Evolutionary conservation across 2,329 filamentous ascomycete species (phyloP).

Genomic region (Juglanconis sp.): DNA sequence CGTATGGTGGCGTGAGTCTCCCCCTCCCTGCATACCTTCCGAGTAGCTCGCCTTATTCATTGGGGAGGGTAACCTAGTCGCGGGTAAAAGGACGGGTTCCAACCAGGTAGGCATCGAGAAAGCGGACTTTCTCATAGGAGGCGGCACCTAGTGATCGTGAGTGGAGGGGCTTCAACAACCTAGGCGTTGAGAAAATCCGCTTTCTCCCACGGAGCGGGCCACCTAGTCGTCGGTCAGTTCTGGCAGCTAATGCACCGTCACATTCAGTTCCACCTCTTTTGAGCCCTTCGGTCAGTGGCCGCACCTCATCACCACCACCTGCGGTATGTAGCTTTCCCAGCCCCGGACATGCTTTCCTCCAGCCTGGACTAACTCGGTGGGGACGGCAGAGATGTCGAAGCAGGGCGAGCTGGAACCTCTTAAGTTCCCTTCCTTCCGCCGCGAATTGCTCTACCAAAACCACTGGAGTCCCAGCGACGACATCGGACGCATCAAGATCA

Average conservation of each 20-base stretch:
- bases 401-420: slow-evolving; percentile 60
- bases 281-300: slow-evolving; percentile 50
- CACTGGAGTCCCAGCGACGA: slow-evolving; percentile 71
- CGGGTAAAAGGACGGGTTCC: no score
- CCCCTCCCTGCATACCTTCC: background rate
- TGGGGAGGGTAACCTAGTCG: no score
- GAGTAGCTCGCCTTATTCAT: no score
- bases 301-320: slow-evolving; percentile 44
- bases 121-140: no score
- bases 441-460: slow-evolving; percentile 64
- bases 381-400: slow-evolving; percentile 45
- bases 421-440: slow-evolving; percentile 69
- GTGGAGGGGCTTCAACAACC: no score
- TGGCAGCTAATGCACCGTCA: background rate
- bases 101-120: no score
- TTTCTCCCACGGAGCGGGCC: background rate
- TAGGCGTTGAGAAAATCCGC: no score
- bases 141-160: no score
- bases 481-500: slow-evolving; percentile 70
- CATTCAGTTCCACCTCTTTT: slow-evolving; percentile 52
- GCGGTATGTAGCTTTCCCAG: slow-evolving; percentile 30
- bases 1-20: slow-evolving; percentile 54
- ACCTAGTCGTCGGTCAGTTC: background rate
- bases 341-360: slow-evolving; percentile 1
- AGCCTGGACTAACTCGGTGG: background rate